Evolutionary conservation across 352 stramenopile species (phyloP).

Genomic region (Globisporangium nunn): DNA sequence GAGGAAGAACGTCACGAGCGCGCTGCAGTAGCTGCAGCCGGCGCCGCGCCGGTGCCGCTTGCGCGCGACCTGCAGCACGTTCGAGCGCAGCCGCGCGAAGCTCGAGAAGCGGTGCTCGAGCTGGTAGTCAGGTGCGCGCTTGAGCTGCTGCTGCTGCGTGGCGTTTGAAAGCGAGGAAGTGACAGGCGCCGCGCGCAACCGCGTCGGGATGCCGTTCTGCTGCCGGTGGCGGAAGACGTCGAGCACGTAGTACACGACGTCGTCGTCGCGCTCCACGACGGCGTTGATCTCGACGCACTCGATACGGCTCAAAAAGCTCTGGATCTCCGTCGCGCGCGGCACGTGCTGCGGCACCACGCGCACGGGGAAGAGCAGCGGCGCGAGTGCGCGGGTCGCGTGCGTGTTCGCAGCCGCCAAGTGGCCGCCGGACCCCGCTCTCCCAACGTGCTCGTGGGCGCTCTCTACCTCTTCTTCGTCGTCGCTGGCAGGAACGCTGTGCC

Average conservation of each 20-base stretch:
- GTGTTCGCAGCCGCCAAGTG: constrained; percentile 14
- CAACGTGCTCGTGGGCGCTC: not conserved
- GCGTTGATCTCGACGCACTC: constrained; percentile 52
- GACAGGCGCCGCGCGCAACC: constrained; percentile 1
- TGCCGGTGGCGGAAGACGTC: constrained; percentile 52
- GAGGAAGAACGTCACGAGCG: constrained; percentile 37
- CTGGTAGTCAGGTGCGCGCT: constrained; percentile 29
- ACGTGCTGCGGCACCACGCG: constrained; percentile 37
- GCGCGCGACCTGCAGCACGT: constrained; percentile 35
- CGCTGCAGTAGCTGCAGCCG: constrained; percentile 39
- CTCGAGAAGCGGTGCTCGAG: constrained; percentile 64
- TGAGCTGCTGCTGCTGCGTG: not conserved
- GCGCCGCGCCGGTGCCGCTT: constrained; percentile 40
- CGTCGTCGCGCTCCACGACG: constrained; percentile 37
- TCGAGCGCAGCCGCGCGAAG: constrained; percentile 41
- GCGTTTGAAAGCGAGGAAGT: not conserved
- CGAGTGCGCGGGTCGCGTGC: constrained; percentile 18
- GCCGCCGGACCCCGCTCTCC: too few species aligned
- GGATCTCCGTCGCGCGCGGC: constrained; percentile 47
- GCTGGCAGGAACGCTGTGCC: not conserved
- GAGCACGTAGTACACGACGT: constrained; percentile 47
- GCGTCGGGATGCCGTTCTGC: constrained; percentile 40
- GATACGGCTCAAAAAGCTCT: constrained; percentile 47
- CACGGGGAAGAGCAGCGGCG: constrained; percentile 38
- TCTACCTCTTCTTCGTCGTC: too few species aligned